These are phyloP conservation scores for Triticum timopheevii DNA, from an alignment of 176 grass and related monocot species.

Conservation along the genomic window DNA sequence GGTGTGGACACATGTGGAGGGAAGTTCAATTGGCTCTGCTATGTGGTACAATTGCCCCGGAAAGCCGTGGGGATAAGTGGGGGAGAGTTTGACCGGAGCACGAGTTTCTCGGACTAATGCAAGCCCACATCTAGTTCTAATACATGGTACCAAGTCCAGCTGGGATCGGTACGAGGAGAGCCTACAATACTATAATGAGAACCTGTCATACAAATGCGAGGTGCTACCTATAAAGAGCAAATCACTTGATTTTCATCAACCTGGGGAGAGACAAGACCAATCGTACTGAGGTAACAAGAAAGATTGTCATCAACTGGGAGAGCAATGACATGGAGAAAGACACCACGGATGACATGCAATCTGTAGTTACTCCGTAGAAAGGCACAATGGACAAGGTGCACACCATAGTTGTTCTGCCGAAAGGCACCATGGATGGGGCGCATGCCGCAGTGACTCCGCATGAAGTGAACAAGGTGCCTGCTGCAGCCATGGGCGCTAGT, in stretches of 20 bases:
- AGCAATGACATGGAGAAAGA: too few relatives aligned
- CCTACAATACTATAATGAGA: neutral
- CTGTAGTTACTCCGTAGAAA: neutral
- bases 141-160: neutral
- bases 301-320: too few relatives aligned
- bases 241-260: neutral
- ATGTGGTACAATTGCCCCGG: too few relatives aligned
- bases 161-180: conserved; percentile 21
- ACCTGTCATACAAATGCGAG: neutral
- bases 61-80: too few relatives aligned
- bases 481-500: neutral
- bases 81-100: neutral
- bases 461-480: neutral
- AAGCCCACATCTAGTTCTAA: neutral
- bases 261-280: neutral
- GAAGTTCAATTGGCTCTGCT: neutral
- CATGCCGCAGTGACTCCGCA: neutral
- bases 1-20: neutral
- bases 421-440: neutral
- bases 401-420: too few relatives aligned
- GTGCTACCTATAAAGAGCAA: neutral
- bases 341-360: too few relatives aligned
- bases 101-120: neutral
- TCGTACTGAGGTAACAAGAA: too few relatives aligned
- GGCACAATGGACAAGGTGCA: neutral